Percentiles rank a stretch among this genome's conserved stretches.
Conservation (phyloP, 306 rosid species). For the Rosa persica region DNA sequence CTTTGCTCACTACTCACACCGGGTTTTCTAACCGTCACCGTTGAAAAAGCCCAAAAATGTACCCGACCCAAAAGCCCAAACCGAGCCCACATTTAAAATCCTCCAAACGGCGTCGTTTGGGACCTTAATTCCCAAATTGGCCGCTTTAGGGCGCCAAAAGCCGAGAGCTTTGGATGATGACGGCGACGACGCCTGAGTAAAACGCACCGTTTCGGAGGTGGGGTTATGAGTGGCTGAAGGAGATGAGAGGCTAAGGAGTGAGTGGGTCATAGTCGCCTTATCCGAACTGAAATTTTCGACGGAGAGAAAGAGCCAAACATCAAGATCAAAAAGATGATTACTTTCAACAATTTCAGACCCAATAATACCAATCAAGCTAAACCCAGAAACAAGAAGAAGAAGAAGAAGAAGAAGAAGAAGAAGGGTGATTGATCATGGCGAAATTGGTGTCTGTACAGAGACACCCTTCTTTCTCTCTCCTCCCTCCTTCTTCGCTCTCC, state of each 20-base stretch:
- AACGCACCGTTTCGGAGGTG: not conserved
- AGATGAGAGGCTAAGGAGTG: constrained; percentile 58
- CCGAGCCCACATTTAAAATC: not conserved
- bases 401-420: too few relatives aligned
- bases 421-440: constrained; percentile 52
- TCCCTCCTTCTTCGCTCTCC: constrained; percentile 89
- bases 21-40: not conserved
- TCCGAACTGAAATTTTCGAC: constrained; percentile 42
- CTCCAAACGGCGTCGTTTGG: not conserved
- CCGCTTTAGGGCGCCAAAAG: not conserved
- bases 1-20: not conserved
- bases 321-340: constrained; percentile 12
- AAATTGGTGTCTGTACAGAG: constrained; percentile 59
- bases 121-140: not conserved
- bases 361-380: not conserved
- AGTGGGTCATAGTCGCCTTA: constrained; percentile 61
- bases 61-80: constrained; percentile 10
- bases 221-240: constrained; percentile 15
- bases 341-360: constrained; percentile 25
- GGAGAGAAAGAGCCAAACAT: constrained; percentile 33
- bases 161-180: not conserved
- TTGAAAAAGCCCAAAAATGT: not conserved
- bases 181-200: not conserved
- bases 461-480: constrained; percentile 63
- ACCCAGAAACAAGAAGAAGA: constrained; percentile 18